Evolutionary conservation across 2,329 filamentous ascomycete genomes (phyloP).

Genomic region (Passalora sequoiae): DNA sequence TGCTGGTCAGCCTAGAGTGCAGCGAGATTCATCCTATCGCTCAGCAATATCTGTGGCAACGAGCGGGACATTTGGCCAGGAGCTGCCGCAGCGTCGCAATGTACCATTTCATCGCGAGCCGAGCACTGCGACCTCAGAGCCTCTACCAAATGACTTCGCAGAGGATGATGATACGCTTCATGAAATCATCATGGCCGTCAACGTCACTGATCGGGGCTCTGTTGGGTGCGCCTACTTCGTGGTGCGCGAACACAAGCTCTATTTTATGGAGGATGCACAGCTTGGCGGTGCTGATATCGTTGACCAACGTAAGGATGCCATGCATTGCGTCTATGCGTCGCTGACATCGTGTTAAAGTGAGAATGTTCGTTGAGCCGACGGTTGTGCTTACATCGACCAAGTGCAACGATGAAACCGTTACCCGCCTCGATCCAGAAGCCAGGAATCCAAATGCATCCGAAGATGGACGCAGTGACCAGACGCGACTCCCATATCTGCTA

Average conservation of each 20-base stretch:
- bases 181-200: slow-evolving; percentile 75
- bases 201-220: slow-evolving; percentile 63
- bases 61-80: slow-evolving; percentile 15
- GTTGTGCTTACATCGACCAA: slow-evolving; percentile 54
- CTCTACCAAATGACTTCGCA: slow-evolving; percentile 11
- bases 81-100: neutral
- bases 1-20: neutral
- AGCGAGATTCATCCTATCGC: neutral
- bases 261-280: slow-evolving; percentile 70
- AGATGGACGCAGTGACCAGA: slow-evolving; percentile 39
- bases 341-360: slow-evolving; percentile 54
- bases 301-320: slow-evolving; percentile 43
- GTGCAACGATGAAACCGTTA: slow-evolving; percentile 47
- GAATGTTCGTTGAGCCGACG: slow-evolving; percentile 57
- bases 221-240: slow-evolving; percentile 84
- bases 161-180: slow-evolving; percentile 34
- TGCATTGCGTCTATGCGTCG: too few species aligned
- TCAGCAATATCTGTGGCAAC: slow-evolving; percentile 13
- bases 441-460: slow-evolving; percentile 27
- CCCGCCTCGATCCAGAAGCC: slow-evolving; percentile 41
- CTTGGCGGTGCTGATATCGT: slow-evolving; percentile 62
- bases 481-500: slow-evolving; percentile 55
- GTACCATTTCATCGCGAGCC: neutral
- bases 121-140: slow-evolving; percentile 13
- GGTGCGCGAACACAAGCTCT: slow-evolving; percentile 63